These are phyloP conservation scores for Neurospora sp. DNA, from an alignment of 495 filamentous ascomycete species.

Conservation along the genomic window DNA sequence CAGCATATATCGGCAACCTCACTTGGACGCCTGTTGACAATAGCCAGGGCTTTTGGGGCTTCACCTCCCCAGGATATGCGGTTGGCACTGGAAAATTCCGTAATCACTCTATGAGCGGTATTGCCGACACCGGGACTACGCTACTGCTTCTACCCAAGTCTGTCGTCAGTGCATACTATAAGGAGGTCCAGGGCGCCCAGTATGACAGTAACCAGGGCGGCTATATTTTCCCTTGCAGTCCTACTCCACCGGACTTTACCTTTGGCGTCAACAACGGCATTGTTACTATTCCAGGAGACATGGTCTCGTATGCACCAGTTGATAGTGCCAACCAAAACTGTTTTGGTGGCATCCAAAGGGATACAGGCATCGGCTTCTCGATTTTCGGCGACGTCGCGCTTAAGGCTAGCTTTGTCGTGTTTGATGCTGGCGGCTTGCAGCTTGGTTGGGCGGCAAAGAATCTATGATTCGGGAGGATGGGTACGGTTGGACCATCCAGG, in stretches of 20 bases:
- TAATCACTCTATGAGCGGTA: conserved; percentile 33
- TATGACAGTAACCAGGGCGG: conserved; percentile 45
- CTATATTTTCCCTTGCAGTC: conserved; percentile 57
- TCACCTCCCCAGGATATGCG: conserved; percentile 52
- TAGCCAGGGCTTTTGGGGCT: conserved; percentile 60
- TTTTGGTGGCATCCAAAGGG: conserved; percentile 55
- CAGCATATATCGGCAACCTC: conserved; percentile 54
- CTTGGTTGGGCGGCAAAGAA: conserved; percentile 49
- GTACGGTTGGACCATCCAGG: neutral
- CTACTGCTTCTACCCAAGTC: conserved; percentile 51
- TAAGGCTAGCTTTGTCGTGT: conserved; percentile 59
- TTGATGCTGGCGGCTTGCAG: conserved; percentile 31
- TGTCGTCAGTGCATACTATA: conserved; percentile 57
- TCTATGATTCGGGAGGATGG: conserved; percentile 6
- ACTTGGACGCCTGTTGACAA: conserved; percentile 50
- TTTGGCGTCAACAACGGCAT: conserved; percentile 40
- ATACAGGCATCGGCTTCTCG: conserved; percentile 51
- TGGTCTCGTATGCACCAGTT: conserved; percentile 44
- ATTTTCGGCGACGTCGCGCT: conserved; percentile 47
- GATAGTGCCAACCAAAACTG: conserved; percentile 32
- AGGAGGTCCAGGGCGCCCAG: conserved; percentile 40
- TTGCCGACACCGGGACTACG: conserved; percentile 66
- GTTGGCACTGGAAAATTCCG: conserved; percentile 39
- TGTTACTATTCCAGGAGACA: conserved; percentile 44
- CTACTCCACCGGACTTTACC: conserved; percentile 52